Evolutionary conservation across 306 rosid genomes (phyloP).

Genomic region (Arachis hypogaea): DNA sequence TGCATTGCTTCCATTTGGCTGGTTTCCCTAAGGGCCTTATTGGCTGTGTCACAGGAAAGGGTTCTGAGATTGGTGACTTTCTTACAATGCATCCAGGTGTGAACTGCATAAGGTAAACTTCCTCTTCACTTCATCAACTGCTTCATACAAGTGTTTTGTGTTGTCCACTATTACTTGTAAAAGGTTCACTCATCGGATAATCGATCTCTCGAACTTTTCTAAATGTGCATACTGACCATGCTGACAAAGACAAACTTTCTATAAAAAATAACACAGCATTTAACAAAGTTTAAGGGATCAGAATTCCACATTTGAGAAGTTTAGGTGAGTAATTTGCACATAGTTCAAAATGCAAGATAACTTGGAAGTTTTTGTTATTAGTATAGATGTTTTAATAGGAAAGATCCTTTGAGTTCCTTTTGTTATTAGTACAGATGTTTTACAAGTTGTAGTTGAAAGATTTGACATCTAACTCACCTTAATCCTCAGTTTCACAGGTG

Average conservation of each 20-base stretch:
- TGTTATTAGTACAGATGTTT: background rate
- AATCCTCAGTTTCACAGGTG: conserved; percentile 79
- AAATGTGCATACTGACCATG: too few relatives aligned
- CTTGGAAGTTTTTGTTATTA: background rate
- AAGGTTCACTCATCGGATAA: too few relatives aligned
- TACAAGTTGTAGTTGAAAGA: background rate
- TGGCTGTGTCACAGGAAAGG: conserved; percentile 82
- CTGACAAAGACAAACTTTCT: too few relatives aligned
- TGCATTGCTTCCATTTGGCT: conserved; percentile 87
- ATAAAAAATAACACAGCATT: too few relatives aligned
- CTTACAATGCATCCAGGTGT: conserved; percentile 92
- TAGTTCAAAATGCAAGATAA: background rate
- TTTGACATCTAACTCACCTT: conserved; percentile 24
- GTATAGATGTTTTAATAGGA: background rate
- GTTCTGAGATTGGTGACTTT: conserved; percentile 89
- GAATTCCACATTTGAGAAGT: too few relatives aligned
- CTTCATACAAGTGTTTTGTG: background rate
- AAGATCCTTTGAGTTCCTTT: background rate
- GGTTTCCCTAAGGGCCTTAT: conserved; percentile 87
- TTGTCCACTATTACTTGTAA: background rate
- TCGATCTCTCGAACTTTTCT: too few relatives aligned
- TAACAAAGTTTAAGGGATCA: too few relatives aligned
- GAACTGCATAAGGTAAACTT: conserved; percentile 68
- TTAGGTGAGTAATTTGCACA: too few relatives aligned
- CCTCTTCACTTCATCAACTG: conserved; percentile 12